Percentiles rank a stretch among this genome's conserved stretches.
These are phyloP conservation scores for Fusarium tupiense DNA, from an alignment of 2,329 filamentous ascomycete species.

Conservation along the genomic window DNA sequence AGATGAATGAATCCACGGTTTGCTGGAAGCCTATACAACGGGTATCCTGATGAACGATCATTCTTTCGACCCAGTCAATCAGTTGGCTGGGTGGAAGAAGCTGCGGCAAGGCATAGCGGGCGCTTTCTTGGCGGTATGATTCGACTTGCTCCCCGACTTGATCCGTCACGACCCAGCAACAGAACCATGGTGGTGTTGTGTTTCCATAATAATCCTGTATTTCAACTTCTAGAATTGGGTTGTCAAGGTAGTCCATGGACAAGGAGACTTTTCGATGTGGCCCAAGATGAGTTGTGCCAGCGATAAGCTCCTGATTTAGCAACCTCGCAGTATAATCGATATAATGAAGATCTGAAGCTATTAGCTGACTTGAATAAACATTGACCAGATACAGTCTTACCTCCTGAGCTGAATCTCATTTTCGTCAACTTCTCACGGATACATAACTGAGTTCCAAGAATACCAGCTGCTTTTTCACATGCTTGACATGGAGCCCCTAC, in stretches of 20 bases:
- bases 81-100: slow-evolving; percentile 36
- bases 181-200: slow-evolving; percentile 39
- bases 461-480: slow-evolving; percentile 40
- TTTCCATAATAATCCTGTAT: slow-evolving; percentile 42
- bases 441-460: slow-evolving; percentile 40
- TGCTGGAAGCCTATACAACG: slow-evolving; percentile 43
- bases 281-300: slow-evolving; percentile 43
- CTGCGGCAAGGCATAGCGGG: slow-evolving; percentile 40
- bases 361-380: background rate
- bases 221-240: slow-evolving; percentile 37
- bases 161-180: slow-evolving; percentile 44
- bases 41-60: slow-evolving; percentile 36
- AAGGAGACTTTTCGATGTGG: slow-evolving; percentile 39
- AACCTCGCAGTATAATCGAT: slow-evolving; percentile 43
- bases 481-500: slow-evolving; percentile 39
- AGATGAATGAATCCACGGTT: slow-evolving; percentile 42
- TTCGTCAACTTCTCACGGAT: slow-evolving; percentile 43
- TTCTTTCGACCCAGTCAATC: slow-evolving; percentile 41
- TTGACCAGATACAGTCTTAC: slow-evolving; percentile 8
- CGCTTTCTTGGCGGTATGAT: slow-evolving; percentile 41
- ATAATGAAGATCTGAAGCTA: slow-evolving; percentile 41
- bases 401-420: slow-evolving; percentile 43
- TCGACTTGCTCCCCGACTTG: slow-evolving; percentile 42
- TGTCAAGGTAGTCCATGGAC: slow-evolving; percentile 43
- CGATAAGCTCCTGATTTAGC: slow-evolving; percentile 42